Evolutionary conservation across 116 monocot genomes (phyloP), one percentile per base, ranked within the genome.

Genomic region (Papilionanthe hybrid): DNA sequence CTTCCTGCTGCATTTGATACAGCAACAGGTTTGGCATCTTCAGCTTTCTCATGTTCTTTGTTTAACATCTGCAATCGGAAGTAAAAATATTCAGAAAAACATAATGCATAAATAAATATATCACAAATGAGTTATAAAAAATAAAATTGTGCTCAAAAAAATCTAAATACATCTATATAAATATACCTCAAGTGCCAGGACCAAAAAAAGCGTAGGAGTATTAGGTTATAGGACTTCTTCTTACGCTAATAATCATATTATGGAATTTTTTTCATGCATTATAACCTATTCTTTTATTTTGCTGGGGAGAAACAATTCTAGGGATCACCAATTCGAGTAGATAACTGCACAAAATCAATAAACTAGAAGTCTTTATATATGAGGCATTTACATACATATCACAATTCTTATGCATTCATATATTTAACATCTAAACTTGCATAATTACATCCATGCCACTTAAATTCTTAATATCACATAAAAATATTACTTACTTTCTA

Each of bases 41-140:
- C 92, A 7, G 88, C 86, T 82, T 88, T 92, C 88, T 92, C 92
- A n/a, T 92, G 92, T 76, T 92, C 92, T 89, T 90, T 92, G 82
- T 92, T 92, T 44, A 92, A 79, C 87, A 92, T 85, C 92, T 92
- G 82, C 29, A 9, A 17, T 15, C 13, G 15, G 18, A 53, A 15
- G 17, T 15, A 18, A 53, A 17, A 9, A 65, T 25, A 11, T 65
- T 65, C 27, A 10, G 18, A 83, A 58, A 55, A n/a, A 75, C 12
- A 22, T 3, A 45, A 12, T 44, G 47, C 5, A 19, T 43, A 75
- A 75, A 17, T 45, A 47, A 45, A 75, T 20, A 3, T 47, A 22
- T 47, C 22, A 5, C 17, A 72, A 12, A 72, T 3, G 30, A n/a
- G 11, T 55, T 30, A n/a, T 28, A 69, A 20, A 72, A 43, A 15